Evolutionary conservation across 129 eudicot genomes (phyloP), one percentile per base, ranked within the genome.

Genomic region (Lactuca saligna): DNA sequence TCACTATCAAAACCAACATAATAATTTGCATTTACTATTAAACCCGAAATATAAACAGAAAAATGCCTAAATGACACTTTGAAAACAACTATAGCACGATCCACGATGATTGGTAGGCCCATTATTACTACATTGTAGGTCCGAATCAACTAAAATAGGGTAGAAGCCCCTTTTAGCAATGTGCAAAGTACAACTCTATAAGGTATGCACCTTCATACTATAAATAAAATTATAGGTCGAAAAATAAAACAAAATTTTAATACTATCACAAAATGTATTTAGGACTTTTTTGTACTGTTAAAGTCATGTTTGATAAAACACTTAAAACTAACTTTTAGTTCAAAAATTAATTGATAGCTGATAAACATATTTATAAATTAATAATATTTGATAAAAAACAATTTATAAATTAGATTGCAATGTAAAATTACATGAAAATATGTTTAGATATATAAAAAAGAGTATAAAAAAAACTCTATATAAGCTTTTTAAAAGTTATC

Each of bases 101-200:
- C 31, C 9, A 9, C 15, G 25, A 20, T 58, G 49, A 12, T 29
- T 38, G 56, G 73, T 72, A 31, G 54, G 54, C 77, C 78, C 71
- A 41, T 25, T 54, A 25, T 32, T 63, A 63, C 13, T 63, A 14
- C 29, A 14, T 33, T 63, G 78, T 73, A 41, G 78, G 78, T 65
- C 71, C 71, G 41, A 38, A 49, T 41, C 9, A 25, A 51, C 39
- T 61, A 35, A 53, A 39, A 29, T 63, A 7, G n/a, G 53, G 37
- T 53, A 53, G 13, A 50, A 20, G 8, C 35, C 41, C 16, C 3
- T 32, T 41, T 14, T 35, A 72, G 32, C 54, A 31, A 41, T 25
- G 12, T 46, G 31, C 12, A 29, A 37, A 55, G 4, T 32, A 34
- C 49, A 50, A 66, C 9, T 58, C 14, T 12, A 66, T 16, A 6